Evolutionary conservation across 2,329 filamentous ascomycete species (phyloP).

Genomic region (Penicillium concentricum): DNA sequence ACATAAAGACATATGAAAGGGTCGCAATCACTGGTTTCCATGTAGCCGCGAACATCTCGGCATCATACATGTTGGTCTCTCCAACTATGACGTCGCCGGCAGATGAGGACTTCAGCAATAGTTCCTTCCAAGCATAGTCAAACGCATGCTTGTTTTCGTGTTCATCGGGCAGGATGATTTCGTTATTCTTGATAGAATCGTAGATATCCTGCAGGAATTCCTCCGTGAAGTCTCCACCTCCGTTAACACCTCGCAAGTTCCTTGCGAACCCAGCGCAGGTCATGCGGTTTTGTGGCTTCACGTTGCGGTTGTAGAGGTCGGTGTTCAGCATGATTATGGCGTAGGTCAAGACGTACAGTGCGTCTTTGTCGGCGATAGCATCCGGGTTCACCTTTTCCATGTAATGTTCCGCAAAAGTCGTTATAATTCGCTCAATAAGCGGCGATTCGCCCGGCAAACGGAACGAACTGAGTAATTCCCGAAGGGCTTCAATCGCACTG

Average conservation of each 20-base stretch:
- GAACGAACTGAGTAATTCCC: conserved; percentile 85
- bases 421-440: conserved; percentile 90
- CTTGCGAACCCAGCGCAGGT: conserved; percentile 75
- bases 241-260: conserved; percentile 89
- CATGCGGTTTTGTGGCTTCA: conserved; percentile 77
- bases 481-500: conserved; percentile 84
- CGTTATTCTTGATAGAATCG: conserved; percentile 84
- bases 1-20: conserved; percentile 97
- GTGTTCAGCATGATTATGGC: conserved; percentile 98
- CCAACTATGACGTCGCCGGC: conserved; percentile 73
- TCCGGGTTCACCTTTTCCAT: conserved; percentile 67
- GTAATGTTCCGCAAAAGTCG: conserved; percentile 82
- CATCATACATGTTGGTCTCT: conserved; percentile 91
- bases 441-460: conserved; percentile 89
- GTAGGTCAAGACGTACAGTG: conserved; percentile 87
- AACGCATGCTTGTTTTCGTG: conserved; percentile 96
- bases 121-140: conserved; percentile 95
- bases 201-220: conserved; percentile 86
- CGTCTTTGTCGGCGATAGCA: conserved; percentile 79
- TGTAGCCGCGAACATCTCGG: conserved; percentile 94
- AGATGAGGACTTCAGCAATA: conserved; percentile 78
- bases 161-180: conserved; percentile 96
- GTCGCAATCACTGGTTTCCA: conserved; percentile 96
- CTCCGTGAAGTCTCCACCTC: conserved; percentile 75
- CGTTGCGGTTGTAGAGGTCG: conserved; percentile 91